Evolutionary conservation across 2,329 filamentous ascomycete genomes (phyloP).

Genomic region (Cladosporium sp.): DNA sequence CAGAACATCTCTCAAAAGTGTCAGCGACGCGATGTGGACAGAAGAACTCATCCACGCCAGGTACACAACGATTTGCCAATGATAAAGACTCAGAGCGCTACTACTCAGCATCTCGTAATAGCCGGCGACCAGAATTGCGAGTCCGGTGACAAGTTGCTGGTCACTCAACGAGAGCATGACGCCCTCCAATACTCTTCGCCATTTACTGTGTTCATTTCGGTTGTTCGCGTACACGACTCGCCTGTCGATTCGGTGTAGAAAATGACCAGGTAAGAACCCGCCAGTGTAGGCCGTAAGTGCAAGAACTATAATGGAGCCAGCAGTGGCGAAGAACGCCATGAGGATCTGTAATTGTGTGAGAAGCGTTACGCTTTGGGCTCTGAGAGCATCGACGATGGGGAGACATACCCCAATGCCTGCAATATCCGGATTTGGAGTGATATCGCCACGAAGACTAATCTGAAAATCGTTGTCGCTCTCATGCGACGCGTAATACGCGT

Average conservation of each 20-base stretch:
- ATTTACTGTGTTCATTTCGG: not conserved
- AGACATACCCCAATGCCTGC: not conserved
- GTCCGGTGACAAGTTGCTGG: conserved; percentile 21
- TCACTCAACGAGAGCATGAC: conserved; percentile 17
- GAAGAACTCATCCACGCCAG: conserved; percentile 21
- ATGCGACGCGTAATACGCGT: too few relatives aligned
- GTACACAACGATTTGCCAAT: conserved; percentile 20
- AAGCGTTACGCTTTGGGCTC: not conserved
- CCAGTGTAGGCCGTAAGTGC: not conserved
- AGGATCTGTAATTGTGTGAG: not conserved
- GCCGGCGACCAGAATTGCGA: conserved; percentile 17
- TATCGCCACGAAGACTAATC: too few relatives aligned
- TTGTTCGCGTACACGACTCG: not conserved
- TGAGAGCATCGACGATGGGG: not conserved
- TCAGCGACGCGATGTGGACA: conserved; percentile 21
- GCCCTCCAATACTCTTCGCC: not conserved
- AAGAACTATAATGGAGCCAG: not conserved
- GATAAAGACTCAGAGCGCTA: conserved; percentile 4
- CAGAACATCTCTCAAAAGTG: conserved; percentile 15
- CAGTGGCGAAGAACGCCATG: not conserved
- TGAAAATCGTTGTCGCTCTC: too few relatives aligned
- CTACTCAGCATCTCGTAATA: conserved; percentile 11
- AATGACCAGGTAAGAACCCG: conserved; percentile 7
- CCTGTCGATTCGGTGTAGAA: not conserved
- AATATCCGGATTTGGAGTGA: not conserved